These are phyloP conservation scores for Filobasidium uniguttulatum DNA, from an alignment of 1,284 basidiomycete species.

Conservation along the genomic window DNA sequence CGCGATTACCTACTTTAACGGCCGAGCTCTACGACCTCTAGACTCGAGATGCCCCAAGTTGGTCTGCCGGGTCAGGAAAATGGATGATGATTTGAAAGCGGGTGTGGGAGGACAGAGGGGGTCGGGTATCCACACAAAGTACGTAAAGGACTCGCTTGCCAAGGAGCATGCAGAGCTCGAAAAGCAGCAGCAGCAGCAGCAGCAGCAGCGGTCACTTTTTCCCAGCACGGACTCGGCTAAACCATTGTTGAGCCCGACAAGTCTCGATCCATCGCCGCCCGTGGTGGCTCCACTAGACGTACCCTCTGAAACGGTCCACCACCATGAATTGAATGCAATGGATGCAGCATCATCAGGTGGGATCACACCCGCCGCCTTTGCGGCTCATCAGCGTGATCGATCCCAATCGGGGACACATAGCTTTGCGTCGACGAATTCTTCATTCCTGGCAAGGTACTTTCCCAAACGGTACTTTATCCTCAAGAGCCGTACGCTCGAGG, in stretches of 20 bases:
- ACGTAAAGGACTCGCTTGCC: slow-evolving; percentile 52
- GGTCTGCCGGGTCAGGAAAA: slow-evolving; percentile 70
- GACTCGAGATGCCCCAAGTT: slow-evolving; percentile 63
- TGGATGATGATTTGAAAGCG: slow-evolving; percentile 73
- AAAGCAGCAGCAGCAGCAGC: no score
- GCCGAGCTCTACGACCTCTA: slow-evolving; percentile 30
- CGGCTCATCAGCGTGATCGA: slow-evolving; percentile 18
- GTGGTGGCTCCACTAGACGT: no score
- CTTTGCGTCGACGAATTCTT: slow-evolving; percentile 41
- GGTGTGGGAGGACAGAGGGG: slow-evolving; percentile 87
- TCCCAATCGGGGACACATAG: slow-evolving; percentile 39
- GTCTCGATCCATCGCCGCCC: no score
- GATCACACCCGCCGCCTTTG: slow-evolving; percentile 12
- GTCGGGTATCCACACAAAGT: slow-evolving; percentile 64
- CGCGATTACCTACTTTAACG: slow-evolving; percentile 60
- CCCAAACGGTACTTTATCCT: slow-evolving; percentile 82
- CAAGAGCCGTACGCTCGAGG: slow-evolving; percentile 71
- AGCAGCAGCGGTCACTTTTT: no score
- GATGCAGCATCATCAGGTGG: no score
- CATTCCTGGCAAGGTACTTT: slow-evolving; percentile 56
- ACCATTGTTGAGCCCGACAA: no score
- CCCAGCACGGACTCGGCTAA: no score
- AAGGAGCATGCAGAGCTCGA: slow-evolving; percentile 18
- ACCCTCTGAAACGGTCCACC: no score
- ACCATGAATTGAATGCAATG: no score